Evolutionary conservation across 2,329 filamentous ascomycete species (phyloP).

Genomic region (Ilyonectria robusta): DNA sequence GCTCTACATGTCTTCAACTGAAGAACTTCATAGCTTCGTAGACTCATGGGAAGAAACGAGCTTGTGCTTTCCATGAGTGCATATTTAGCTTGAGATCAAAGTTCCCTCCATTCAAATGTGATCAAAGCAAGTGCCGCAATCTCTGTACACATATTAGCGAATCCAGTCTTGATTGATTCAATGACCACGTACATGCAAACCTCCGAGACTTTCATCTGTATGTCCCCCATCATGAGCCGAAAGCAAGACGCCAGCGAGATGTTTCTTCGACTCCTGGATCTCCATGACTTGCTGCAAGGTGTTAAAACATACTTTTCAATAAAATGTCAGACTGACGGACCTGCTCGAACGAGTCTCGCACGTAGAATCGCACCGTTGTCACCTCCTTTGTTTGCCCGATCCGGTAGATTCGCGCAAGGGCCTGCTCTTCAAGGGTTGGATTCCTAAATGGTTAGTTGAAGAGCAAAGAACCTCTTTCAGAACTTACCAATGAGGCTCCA

Average conservation of each 20-base stretch:
- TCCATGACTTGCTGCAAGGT: conserved; percentile 21
- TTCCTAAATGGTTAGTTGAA: conserved; percentile 49
- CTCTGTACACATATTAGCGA: not conserved
- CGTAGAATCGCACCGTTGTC: conserved; percentile 55
- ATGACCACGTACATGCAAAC: conserved; percentile 19
- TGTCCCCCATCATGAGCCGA: conserved; percentile 5
- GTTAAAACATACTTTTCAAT: not conserved
- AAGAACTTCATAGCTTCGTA: not conserved
- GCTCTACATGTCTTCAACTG: not conserved
- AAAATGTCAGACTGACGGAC: conserved; percentile 20
- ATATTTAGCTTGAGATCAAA: too few relatives aligned
- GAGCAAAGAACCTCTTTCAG: accelerated
- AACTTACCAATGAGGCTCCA: conserved; percentile 64
- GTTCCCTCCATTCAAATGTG: not conserved
- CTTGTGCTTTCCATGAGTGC: too few relatives aligned
- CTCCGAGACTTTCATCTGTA: not conserved
- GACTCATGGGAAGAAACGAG: too few relatives aligned
- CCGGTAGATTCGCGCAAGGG: conserved; percentile 56
- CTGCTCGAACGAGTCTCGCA: conserved; percentile 57
- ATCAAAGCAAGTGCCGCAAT: conserved; percentile 2
- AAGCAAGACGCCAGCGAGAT: conserved; percentile 23
- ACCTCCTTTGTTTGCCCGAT: conserved; percentile 55
- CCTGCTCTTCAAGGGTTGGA: conserved; percentile 60
- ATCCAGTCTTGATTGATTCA: not conserved
- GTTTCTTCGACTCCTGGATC: conserved; percentile 35